Evolutionary conservation across 2,329 filamentous ascomycete genomes (phyloP).

Genomic region (Graphilbum sp.): DNA sequence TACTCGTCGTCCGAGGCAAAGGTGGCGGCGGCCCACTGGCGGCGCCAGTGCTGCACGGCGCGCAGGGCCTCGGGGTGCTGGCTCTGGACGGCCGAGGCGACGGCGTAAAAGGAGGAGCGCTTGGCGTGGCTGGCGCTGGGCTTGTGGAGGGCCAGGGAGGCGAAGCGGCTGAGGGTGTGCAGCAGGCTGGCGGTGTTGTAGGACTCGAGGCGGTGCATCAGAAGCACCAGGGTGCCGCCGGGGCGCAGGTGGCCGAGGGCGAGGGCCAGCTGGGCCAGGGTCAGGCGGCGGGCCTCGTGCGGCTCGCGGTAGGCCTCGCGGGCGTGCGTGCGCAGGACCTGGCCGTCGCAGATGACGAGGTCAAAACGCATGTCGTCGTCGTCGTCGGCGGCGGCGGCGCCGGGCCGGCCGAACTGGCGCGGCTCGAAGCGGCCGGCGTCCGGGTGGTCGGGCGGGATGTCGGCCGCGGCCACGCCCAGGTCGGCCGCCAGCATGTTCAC

Average conservation of each 20-base stretch:
- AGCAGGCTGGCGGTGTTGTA: constrained; percentile 22
- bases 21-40: constrained; percentile 21
- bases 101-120: constrained; percentile 35
- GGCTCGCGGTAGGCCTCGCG: constrained; percentile 16
- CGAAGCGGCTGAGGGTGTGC: constrained; percentile 23
- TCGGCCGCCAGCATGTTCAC: constrained; percentile 34
- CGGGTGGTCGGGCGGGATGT: constrained; percentile 17
- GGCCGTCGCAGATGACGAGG: constrained; percentile 30
- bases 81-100: constrained; percentile 26
- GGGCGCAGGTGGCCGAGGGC: constrained; percentile 26
- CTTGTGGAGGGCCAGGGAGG: constrained; percentile 27
- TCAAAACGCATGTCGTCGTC: constrained; percentile 27
- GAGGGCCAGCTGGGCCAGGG: constrained; percentile 23
- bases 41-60: constrained; percentile 24
- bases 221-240: constrained; percentile 32
- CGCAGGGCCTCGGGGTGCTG: constrained; percentile 14
- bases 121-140: constrained; percentile 21
- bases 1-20: constrained; percentile 18
- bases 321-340: constrained; percentile 24
- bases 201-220: constrained; percentile 30
- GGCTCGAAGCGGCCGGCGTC: constrained; percentile 14
- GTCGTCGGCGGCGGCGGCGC: too few species aligned
- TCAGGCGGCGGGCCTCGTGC: constrained; percentile 21
- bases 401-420: not conserved
- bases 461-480: constrained; percentile 17